Base-by-base conservation (phyloP, 345 rosid species). In the Linum trigynum region DNA sequence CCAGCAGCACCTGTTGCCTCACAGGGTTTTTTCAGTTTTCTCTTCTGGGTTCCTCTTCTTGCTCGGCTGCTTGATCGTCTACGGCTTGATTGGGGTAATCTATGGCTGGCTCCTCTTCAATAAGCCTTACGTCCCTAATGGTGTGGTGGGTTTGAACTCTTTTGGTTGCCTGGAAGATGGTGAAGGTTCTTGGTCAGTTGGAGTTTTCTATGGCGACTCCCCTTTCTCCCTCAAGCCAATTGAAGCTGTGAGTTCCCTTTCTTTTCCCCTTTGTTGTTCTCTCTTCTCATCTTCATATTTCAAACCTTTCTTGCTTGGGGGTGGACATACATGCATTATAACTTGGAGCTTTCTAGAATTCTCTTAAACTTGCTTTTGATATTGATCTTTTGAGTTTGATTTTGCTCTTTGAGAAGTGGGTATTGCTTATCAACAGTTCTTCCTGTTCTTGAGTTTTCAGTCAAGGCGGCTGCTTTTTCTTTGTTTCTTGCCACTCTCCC, bases 171-270 rank as follows among this genome's bases (percentile, higher is more conserved):
- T 62, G 65, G 91, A 85, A 45, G 97, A 94, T 64, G 76, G 75
- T 67, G 99, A 94, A 63, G 99, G 97, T 67, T 90, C 97, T 12
- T 91, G 97, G 99, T 82, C 99, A 5, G 74, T 94, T 71, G 99
- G 99, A n/a, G 83, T 89, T 69, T 88, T 83, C 73, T 88, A 81
- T 71, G 99, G 97, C 2, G 79, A 88, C 59, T 86, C 96, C 68
- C 99, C 99, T 5, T 86, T 94, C 73, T 77, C 91, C 66, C 88
- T 94, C 51, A 81, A 87, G 73, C 86, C 99, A 16, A 88, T 94
- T 67, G 99, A 94, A 88, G 16, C 84, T 32, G 97, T 91, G 69
- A 84, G 83, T 74, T 32, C 55, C 51, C 9, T 39, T 11, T 60
- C 38, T 7, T 1, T 43, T 5, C 17, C 12, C 15, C 38, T 60